Evolutionary conservation across 805 yeast genomes (phyloP).

Genomic region (Saccharomycopsis oosterbeekiorum): DNA sequence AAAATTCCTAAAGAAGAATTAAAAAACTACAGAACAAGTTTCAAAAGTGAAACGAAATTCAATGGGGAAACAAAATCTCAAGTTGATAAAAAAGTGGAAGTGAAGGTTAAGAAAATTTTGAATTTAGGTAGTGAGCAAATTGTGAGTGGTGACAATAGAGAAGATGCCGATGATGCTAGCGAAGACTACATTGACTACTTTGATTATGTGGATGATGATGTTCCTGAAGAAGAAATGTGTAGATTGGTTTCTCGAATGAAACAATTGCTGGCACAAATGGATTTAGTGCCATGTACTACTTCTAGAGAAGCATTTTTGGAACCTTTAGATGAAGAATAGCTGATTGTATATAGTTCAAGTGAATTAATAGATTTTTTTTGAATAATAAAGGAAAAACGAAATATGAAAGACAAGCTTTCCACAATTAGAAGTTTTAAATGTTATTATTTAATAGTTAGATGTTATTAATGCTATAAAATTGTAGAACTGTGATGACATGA

Average conservation of each 20-base stretch:
- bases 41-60: neutral
- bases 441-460: no score
- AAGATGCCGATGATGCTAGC: neutral
- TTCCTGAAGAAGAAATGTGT: slow-evolving; percentile 20
- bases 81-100: neutral
- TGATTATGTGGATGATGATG: slow-evolving; percentile 18
- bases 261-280: slow-evolving; percentile 18
- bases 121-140: neutral
- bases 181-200: neutral
- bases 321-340: neutral
- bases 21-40: slow-evolving; percentile 25
- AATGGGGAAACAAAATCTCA: neutral
- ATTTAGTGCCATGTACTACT: neutral
- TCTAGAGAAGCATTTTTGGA: neutral
- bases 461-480: no score
- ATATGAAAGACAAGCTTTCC: no score
- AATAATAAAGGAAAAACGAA: no score
- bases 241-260: slow-evolving; percentile 24
- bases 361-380: neutral
- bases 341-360: no score
- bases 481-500: no score
- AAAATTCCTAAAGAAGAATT: slow-evolving; percentile 38
- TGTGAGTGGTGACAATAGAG: neutral
- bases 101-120: neutral
- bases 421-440: no score